Evolutionary conservation across 1,284 basidiomycete genomes (phyloP).

Genomic region (Stygiomarasmius scandens): DNA sequence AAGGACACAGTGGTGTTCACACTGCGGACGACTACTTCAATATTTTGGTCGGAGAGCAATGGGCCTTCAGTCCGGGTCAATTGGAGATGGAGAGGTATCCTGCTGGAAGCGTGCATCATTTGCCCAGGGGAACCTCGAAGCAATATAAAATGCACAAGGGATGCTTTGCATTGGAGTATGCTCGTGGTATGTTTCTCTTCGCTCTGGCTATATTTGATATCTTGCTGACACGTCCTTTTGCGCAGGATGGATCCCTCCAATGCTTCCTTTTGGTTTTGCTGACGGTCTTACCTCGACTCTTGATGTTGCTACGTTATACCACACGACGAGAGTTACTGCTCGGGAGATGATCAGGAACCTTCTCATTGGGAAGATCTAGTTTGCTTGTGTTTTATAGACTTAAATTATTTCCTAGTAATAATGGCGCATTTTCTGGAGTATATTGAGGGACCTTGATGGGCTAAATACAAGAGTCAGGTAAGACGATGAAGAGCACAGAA

Average conservation of each 20-base stretch:
- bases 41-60: conserved; percentile 91
- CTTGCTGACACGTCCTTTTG: background rate
- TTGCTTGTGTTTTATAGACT: background rate
- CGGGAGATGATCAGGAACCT: conserved; percentile 85
- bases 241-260: conserved; percentile 86
- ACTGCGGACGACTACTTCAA: conserved; percentile 98
- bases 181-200: conserved; percentile 63
- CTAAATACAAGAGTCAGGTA: too few relatives aligned
- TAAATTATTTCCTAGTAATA: background rate
- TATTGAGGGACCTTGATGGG: too few relatives aligned
- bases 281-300: conserved; percentile 89
- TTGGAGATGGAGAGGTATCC: conserved; percentile 85
- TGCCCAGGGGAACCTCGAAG: conserved; percentile 84
- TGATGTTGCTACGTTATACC: conserved; percentile 82
- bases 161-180: conserved; percentile 95
- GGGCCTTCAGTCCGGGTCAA: conserved; percentile 83
- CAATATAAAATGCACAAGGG: conserved; percentile 98
- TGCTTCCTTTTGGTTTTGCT: conserved; percentile 92
- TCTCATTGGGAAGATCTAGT: conserved; percentile 84
- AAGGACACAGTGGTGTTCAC: conserved; percentile 93
- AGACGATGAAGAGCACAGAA: too few relatives aligned
- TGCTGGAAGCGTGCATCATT: conserved; percentile 83
- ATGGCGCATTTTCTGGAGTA: background rate
- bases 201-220: background rate
- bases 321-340: conserved; percentile 79